Base-by-base conservation (phyloP, 225 moss, liverwort and hornwort genomes). In the Sphagnum contortum region DNA sequence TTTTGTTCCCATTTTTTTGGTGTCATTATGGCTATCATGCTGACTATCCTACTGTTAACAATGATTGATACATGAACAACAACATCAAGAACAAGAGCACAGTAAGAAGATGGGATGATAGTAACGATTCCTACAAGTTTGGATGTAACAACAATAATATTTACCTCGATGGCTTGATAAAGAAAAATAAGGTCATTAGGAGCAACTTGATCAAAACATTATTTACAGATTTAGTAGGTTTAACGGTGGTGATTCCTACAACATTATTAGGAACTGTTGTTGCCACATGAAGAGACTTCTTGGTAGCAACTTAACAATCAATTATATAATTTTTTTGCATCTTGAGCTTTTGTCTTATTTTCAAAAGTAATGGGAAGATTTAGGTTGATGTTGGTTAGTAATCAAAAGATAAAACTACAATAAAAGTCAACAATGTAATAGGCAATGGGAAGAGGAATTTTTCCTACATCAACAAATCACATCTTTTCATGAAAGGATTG, bases 161-260 rank as follows among this genome's bases (percentile, higher is more conserved):
- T 92, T 71, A 98, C 87, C 72, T 92, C 96, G 92, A 90, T 90
- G 57, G 90, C 90, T 76, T 90, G 92, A 54, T 77, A 78, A 57
- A 73, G 84, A 81, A 65, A 68, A 55, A 77, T 70, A 65, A 75
- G 77, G 75, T 88, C 96, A 80, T 90, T 90, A 8, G 69, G 69
- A 55, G 78, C 72, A 65, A 76, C 76, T 73, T 88, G 92, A 80
- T 90, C 50, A 70, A 29, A 29, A 29, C 76, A 69, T 80, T 82
- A 66, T 74, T 80, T 13, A 73, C 52, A 12, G 75, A 70, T 72
- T 91, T 84, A 54, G 79, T 70, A 72, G 77, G 83, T 67, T 75
- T 76, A 79, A 77, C 84, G 65, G 71, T 71, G 74, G 78, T 64
- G 29, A 29, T 29, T 62, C 29, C 29, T n/a, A n/a, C n/a, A 29